Base-by-base conservation (phyloP, 106 monocot genomes). In the Dioscorea alata region DNA sequence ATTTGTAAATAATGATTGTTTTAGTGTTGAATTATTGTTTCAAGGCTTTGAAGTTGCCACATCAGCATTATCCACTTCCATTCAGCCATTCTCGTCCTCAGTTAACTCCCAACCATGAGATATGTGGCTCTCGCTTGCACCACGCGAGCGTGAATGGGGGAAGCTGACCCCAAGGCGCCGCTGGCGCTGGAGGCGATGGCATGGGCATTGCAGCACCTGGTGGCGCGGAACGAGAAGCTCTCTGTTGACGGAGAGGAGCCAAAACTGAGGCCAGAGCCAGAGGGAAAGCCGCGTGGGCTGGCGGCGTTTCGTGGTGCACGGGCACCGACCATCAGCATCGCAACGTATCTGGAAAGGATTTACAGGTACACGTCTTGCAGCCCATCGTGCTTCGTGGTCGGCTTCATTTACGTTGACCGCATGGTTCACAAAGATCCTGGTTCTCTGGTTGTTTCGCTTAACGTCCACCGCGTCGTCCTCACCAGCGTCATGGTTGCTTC, bases 291-390 rank as follows among this genome's bases (percentile, higher is more conserved):
- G 19, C 20, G 61, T 17, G 74, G 64, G n/a, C 49, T 90, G 67
- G 74, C 75, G 58, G 82, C 71, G 33, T 96, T 96, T 80, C 35
- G 67, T 14, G 91, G 76, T 54, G 57, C 75, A 24, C 32, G 81
- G 32, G 61, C 79, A 21, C 92, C 92, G 33, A 73, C 78, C 72
- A 93, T 93, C n/a, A 75, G 81, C 76, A 65, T 93, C 48, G 83
- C 33, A 49, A 79, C 74, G 75, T 96, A 96, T 67, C 54, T 96
- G 71, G 95, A 89, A 77, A 68, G 95, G 75, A 86, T 96, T 28
- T 78, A 89, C 60, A 76, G 84, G 81, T 92, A 82, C 80, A 59
- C 80, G 2, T 72, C 58, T 4, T 88, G 89, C 73, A 84, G 86
- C 59, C 84, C 96, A 18, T 65, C 86, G 19, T 96, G 92, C 74